Base-by-base conservation (phyloP, 2,329 filamentous ascomycete species). In the Cladosporium phlei region DNA sequence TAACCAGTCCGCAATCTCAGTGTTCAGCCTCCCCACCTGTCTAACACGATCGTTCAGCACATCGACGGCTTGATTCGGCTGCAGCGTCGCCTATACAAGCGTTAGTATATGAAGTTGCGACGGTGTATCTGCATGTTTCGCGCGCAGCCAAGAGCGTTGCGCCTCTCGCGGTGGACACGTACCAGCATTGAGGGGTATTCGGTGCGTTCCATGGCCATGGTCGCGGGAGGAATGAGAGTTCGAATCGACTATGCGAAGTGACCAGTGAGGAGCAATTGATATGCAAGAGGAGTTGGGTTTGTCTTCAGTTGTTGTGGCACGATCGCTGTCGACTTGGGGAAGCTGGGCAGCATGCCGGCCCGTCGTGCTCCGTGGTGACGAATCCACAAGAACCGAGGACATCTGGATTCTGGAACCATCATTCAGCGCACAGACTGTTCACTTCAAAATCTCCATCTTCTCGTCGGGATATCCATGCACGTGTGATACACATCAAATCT, bases 131-230 rank as follows among this genome's bases (percentile, higher is more conserved):
- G 32, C 22, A 29, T 37, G 42, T 35, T 37, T 17, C 32, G 42
- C 42, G 24, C 16, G 28, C 19, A 12, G 38, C 7, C 28, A 20
- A 25, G 35, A 20, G 29, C 35, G 21, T 38, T 38, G 35, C 35
- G 35, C 35, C 20, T 8, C 30, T 16, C 17, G 17, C 16, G 25
- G 12, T 53, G 46, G 42, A 38, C 34, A 70, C 85, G 76, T 77
- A 96, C 91, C 83, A 95, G 83, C 80, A 97, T 84, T 59, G 83
- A 84, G 68, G 91, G 89, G 76, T 97, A 97, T 70, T 96, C 91
- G 69, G 86, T 78, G 70, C 89, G 82, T 66, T 86, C 83, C 63
- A 91, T 78, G 62, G 84, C 38, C 24, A 47, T 33, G 11, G 35
- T 47, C 35, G 44, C 44, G n/a, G 16, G 20, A 47, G 33, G 11